Evolutionary conservation across 176 grass and related monocot species (phyloP).

Genomic region (Carex kokanica): DNA sequence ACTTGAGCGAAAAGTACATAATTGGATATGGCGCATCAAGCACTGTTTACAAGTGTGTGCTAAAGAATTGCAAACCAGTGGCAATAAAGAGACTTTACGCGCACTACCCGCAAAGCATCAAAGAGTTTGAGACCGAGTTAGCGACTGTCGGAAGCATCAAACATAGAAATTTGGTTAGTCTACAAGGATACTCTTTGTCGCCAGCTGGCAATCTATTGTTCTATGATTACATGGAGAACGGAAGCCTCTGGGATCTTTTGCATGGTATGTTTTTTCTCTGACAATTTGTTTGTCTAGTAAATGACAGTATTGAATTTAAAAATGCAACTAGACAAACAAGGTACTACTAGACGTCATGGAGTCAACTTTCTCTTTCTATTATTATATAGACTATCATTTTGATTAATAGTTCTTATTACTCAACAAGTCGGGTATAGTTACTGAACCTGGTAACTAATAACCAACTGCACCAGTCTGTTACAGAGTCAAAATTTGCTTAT

Average conservation of each 20-base stretch:
- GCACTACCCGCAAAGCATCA: conserved; percentile 64
- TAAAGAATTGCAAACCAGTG: conserved; percentile 82
- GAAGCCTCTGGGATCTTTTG: conserved; percentile 92
- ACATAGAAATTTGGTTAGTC: conserved; percentile 78
- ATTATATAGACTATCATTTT: not conserved
- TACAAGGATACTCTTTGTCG: conserved; percentile 90
- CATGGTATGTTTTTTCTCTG: conserved; percentile 51
- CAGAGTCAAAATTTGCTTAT: not conserved
- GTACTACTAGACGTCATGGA: not conserved
- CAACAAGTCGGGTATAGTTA: not conserved
- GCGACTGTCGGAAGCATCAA: conserved; percentile 90
- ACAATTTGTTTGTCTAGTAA: not conserved
- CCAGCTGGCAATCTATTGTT: conserved; percentile 84
- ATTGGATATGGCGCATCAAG: conserved; percentile 92
- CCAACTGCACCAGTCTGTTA: not conserved
- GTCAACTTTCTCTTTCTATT: not conserved
- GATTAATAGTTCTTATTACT: not conserved
- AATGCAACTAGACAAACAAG: not conserved
- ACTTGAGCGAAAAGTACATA: conserved; percentile 89
- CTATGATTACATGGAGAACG: conserved; percentile 94
- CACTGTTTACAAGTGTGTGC: conserved; percentile 80
- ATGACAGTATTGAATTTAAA: not conserved
- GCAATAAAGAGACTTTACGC: conserved; percentile 84
- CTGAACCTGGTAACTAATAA: not conserved
- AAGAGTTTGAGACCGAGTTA: conserved; percentile 93